phyloP scores from a whole-genome alignment of 192 early-diverging fungal species.

The Entomortierella lignicola region DNA sequence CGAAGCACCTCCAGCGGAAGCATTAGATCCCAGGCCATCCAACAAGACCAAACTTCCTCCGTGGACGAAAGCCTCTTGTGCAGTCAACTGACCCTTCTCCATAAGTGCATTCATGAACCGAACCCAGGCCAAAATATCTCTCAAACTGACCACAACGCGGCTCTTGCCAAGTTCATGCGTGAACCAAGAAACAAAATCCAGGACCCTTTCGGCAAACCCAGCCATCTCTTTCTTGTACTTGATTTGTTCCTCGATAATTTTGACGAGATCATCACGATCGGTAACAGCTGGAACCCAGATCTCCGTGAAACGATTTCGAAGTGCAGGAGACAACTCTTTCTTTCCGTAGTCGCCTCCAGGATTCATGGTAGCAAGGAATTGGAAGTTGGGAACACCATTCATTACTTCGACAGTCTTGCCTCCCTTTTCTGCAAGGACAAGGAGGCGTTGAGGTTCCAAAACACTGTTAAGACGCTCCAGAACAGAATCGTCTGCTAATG shows the following conservation, averaged over 20 bases:
- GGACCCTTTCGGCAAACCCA: constrained; percentile 67
- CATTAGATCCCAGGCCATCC: constrained; percentile 92
- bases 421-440: constrained; percentile 93
- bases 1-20: constrained; percentile 62
- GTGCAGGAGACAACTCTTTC: constrained; percentile 96
- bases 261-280: constrained; percentile 77
- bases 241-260: constrained; percentile 72
- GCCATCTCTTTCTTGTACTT: constrained; percentile 37
- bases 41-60: constrained; percentile 93
- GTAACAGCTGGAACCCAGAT: constrained; percentile 94
- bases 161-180: constrained; percentile 67
- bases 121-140: constrained; percentile 96
- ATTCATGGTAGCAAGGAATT: constrained; percentile 99
- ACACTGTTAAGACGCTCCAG: constrained; percentile 96
- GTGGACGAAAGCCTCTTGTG: constrained; percentile 75
- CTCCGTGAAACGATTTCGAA: constrained; percentile 98
- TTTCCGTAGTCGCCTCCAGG: constrained; percentile 99
- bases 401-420: constrained; percentile 79
- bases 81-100: constrained; percentile 57
- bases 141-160: constrained; percentile 74
- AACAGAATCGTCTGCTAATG: constrained; percentile 97
- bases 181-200: constrained; percentile 89
- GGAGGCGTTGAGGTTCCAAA: constrained; percentile 84
- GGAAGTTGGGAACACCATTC: constrained; percentile 76
- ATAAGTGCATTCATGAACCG: constrained; percentile 77